Evolutionary conservation across 2,329 filamentous ascomycete genomes (phyloP).

Genomic region (Orbilia blumenaviensis): DNA sequence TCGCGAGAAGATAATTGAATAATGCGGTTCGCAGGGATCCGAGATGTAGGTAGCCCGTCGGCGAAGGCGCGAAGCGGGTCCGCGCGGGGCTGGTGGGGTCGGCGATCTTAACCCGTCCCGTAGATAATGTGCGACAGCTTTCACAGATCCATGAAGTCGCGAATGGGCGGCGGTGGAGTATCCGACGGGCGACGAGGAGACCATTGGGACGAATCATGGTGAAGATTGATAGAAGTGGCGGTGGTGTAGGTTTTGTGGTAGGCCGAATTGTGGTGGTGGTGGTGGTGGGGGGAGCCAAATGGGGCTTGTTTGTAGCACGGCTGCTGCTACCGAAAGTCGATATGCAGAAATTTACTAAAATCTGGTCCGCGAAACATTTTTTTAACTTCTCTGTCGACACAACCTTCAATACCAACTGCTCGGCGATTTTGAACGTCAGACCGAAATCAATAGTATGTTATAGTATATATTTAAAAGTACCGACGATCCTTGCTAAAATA

Average conservation of each 20-base stretch:
- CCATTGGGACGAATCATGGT: constrained; percentile 23
- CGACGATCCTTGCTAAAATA: not conserved
- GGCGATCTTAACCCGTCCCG: constrained; percentile 10
- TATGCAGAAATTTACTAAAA: constrained; percentile 26
- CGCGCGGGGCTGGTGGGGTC: constrained; percentile 63
- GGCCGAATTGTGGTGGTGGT: too few species aligned
- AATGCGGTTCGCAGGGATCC: constrained; percentile 90
- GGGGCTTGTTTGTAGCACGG: constrained; percentile 33
- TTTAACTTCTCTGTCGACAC: constrained; percentile 3
- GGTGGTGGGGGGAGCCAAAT: constrained; percentile 19
- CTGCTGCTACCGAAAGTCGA: constrained; percentile 1
- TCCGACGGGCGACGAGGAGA: constrained; percentile 22
- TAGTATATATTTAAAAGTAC: not conserved
- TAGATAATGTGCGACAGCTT: constrained; percentile 35
- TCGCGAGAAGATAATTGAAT: constrained; percentile 94
- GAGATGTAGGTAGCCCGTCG: constrained; percentile 91
- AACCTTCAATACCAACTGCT: not conserved
- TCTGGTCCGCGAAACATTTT: constrained; percentile 3
- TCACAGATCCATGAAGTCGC: constrained; percentile 34
- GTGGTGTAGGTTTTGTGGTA: not conserved
- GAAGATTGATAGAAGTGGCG: not conserved
- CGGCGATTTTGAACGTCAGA: not conserved
- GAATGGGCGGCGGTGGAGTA: constrained; percentile 15
- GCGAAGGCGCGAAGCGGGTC: constrained; percentile 93
- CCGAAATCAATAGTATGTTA: not conserved